Evolutionary conservation across 2,329 filamentous ascomycete genomes (phyloP), one percentile per base, ranked within the genome.

Genomic region (Microdochium paspali): DNA sequence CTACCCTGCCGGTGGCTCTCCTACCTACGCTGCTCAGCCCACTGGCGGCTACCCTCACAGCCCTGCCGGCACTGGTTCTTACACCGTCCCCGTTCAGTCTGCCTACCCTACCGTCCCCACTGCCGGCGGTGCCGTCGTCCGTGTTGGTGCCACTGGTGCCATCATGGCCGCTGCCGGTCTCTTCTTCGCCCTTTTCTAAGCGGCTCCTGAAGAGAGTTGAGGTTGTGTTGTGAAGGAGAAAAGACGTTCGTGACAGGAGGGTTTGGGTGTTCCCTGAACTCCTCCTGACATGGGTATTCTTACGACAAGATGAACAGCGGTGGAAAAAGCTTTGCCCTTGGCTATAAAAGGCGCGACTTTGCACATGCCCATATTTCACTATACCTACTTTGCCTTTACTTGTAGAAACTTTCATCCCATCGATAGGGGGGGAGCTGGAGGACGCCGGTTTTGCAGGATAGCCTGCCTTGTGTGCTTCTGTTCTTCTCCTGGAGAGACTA

Each of bases 111-210:
- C 52, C 42, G 53, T 55, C 47, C 44, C 48, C 26, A 56, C 58
- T 25, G 48, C 55, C 20, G 56, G 56, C 10, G 58, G 50, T 24
- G 49, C 53, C 18, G 40, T 47, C 26, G 35, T 56, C 24, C 53
- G 54, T 39, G 47, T 49, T 15, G 47, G 56, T 47, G 53, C 56
- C 30, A 51, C 54, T 5, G 57, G 58, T 32, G 52, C 44, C 35
- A 13, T 59, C 21, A 50, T 51, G 12, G 55, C 51, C 10, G 51
- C 50, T 32, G 57, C 52, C 12, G 57, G 54, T 24, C 42, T 58
- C 47, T 56, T 53, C 53, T 35, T 59, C 21, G 56, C 52, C 26
- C 50, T 58, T n/a, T 54, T 55, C 45, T 55, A 53, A 48, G 35
- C 35, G 35, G 35, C 35, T 40, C 4, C 6, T 18, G 35, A 21